A percentile compares a stretch with the other conserved stretches of the same genome.
Conservation (phyloP, 2,329 filamentous ascomycete genomes). For the Exophiala spinifera region DNA sequence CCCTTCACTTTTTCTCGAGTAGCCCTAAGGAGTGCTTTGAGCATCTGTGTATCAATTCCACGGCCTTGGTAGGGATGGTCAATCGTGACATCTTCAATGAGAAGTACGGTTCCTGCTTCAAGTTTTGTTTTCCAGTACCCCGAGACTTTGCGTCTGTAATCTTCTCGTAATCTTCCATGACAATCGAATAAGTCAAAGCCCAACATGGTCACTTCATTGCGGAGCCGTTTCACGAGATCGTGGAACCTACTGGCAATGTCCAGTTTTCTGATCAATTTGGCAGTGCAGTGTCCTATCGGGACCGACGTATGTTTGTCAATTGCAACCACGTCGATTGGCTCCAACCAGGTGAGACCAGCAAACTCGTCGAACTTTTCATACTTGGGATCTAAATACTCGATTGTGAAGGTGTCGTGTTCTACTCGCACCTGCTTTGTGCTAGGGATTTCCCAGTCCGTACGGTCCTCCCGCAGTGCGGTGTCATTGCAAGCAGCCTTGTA, state of each 20-base stretch:
- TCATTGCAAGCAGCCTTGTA: too few species aligned
- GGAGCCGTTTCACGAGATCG: conserved; percentile 9
- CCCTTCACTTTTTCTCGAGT: background rate
- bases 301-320: background rate
- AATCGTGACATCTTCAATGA: conserved; percentile 31
- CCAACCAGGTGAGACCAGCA: conserved; percentile 2
- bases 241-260: background rate
- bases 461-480: too few species aligned
- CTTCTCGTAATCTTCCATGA: conserved; percentile 36
- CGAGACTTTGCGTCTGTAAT: conserved; percentile 34
- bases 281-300: background rate
- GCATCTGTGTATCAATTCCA: conserved; percentile 33
- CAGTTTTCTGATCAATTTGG: background rate
- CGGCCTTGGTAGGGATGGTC: conserved; percentile 29
- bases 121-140: conserved; percentile 30
- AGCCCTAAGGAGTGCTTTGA: conserved; percentile 31
- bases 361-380: conserved; percentile 5
- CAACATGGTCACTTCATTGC: conserved; percentile 31
- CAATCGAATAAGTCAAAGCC: conserved; percentile 39
- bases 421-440: too few species aligned
- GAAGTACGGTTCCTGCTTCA: conserved; percentile 30
- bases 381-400: conserved; percentile 4
- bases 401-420: background rate
- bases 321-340: conserved; percentile 7
- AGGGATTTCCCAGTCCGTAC: too few species aligned